phyloP scores from a whole-genome alignment of 805 yeast species.

The Saturnispora gosingensis region DNA sequence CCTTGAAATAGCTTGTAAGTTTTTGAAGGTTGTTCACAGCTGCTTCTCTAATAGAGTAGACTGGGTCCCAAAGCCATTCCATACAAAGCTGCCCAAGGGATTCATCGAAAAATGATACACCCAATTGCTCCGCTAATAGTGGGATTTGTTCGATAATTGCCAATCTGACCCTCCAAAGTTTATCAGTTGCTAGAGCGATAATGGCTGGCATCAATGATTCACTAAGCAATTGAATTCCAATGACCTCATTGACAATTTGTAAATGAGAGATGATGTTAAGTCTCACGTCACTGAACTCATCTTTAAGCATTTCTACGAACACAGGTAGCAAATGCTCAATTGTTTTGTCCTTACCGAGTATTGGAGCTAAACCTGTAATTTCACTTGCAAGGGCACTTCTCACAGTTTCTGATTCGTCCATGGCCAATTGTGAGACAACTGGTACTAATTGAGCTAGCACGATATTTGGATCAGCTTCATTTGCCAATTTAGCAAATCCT shows the following conservation, averaged over 20 bases:
- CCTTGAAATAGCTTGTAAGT: constrained; percentile 80
- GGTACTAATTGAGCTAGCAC: constrained; percentile 71
- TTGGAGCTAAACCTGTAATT: constrained; percentile 77
- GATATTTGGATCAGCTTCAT: constrained; percentile 32
- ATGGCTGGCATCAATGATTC: constrained; percentile 91
- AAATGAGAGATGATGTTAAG: constrained; percentile 87
- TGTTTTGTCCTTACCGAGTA: constrained; percentile 76
- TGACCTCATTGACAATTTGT: constrained; percentile 85
- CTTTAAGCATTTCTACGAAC: constrained; percentile 87
- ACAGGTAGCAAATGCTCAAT: constrained; percentile 78
- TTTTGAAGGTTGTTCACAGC: constrained; percentile 79
- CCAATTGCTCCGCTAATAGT: constrained; percentile 84
- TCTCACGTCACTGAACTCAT: constrained; percentile 94
- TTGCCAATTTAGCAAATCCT: constrained; percentile 49
- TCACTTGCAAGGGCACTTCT: constrained; percentile 88
- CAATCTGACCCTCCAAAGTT: constrained; percentile 94
- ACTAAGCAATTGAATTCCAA: constrained; percentile 82
- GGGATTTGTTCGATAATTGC: constrained; percentile 97
- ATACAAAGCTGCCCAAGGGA: constrained; percentile 84
- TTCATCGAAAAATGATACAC: constrained; percentile 86
- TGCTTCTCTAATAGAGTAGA: constrained; percentile 92
- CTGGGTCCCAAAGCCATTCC: constrained; percentile 99
- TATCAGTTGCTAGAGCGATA: constrained; percentile 90
- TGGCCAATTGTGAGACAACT: constrained; percentile 69
- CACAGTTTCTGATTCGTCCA: constrained; percentile 88